Conservation (phyloP, 2,329 filamentous ascomycete genomes). For the Clonostachys rhizophaga region DNA sequence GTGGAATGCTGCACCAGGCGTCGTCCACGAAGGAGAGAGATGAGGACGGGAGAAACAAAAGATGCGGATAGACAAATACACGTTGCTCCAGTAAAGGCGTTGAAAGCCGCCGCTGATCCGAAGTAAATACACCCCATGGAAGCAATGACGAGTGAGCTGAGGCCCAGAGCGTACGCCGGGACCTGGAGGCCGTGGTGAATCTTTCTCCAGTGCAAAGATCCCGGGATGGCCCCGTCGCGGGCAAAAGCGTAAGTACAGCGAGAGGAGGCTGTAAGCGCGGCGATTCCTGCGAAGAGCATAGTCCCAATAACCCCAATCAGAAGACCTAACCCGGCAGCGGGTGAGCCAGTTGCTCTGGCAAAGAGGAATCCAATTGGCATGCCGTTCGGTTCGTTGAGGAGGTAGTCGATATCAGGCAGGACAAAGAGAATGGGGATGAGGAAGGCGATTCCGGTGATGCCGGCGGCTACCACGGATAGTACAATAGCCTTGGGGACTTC, state of each 20-base stretch:
- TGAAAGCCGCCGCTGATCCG: conserved; percentile 49
- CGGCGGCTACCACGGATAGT: conserved; percentile 61
- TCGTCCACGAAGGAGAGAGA: too few species aligned
- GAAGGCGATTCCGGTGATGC: conserved; percentile 60
- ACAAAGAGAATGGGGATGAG: conserved; percentile 66
- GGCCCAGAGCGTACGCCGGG: too few species aligned
- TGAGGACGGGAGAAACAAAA: too few species aligned
- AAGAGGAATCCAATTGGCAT: conserved; percentile 36
- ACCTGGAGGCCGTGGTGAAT: too few species aligned
- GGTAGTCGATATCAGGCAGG: conserved; percentile 52
- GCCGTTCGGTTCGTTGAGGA: conserved; percentile 30
- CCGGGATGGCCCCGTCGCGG: too few species aligned
- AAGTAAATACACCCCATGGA: too few species aligned
- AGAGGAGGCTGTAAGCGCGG: conserved; percentile 64
- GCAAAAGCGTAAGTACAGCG: conserved; percentile 39
- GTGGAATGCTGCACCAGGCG: too few species aligned
- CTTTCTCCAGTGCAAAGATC: too few species aligned
- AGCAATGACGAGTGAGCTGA: too few species aligned
- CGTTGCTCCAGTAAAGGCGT: too few species aligned
- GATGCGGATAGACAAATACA: too few species aligned
- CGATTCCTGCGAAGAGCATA: conserved; percentile 61
- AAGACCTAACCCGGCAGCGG: conserved; percentile 57
- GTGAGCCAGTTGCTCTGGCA: conserved; percentile 53
- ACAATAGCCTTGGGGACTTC: conserved; percentile 73
- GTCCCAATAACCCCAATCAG: conserved; percentile 61